Percentiles rank a stretch among this genome's conserved stretches.
Evolutionary conservation across 2,329 filamentous ascomycete genomes (phyloP).

Genomic region (Colletotrichum scovillei): DNA sequence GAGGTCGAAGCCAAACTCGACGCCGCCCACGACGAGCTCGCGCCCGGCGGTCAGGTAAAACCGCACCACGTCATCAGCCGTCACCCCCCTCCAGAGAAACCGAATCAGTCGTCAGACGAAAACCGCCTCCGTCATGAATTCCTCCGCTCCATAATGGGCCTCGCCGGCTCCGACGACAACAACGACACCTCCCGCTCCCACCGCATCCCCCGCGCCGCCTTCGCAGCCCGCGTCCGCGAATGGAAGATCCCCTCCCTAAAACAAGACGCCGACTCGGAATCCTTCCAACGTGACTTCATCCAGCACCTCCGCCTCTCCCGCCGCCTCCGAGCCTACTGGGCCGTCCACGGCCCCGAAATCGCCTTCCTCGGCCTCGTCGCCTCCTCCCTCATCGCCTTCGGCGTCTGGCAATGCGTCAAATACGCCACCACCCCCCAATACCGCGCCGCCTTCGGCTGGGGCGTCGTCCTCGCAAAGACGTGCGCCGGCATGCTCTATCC

Average conservation of each 20-base stretch:
- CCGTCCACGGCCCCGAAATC: conserved; percentile 64
- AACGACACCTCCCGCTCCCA: conserved; percentile 50
- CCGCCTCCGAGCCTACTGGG: conserved; percentile 63
- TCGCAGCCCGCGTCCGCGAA: conserved; percentile 53
- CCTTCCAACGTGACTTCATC: conserved; percentile 59
- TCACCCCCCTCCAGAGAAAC: conserved; percentile 29
- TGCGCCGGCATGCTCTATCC: conserved; percentile 66
- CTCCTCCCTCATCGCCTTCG: conserved; percentile 60
- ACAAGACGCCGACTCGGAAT: conserved; percentile 58
- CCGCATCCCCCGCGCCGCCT: conserved; percentile 58
- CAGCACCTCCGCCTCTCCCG: conserved; percentile 57
- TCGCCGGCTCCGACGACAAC: conserved; percentile 45
- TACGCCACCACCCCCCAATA: conserved; percentile 58
- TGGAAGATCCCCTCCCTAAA: conserved; percentile 62
- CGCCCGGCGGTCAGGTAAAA: conserved; percentile 51
- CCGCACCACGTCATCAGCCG: conserved; percentile 56
- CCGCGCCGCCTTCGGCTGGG: conserved; percentile 65
- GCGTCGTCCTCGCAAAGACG: conserved; percentile 65
- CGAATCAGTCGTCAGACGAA: conserved; percentile 38
- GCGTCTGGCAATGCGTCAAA: conserved; percentile 66
- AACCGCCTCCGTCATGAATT: conserved; percentile 60
- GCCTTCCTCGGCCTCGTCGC: conserved; percentile 61
- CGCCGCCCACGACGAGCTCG: conserved; percentile 61
- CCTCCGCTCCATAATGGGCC: conserved; percentile 60
- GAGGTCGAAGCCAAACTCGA: conserved; percentile 66